phyloP scores from a whole-genome alignment of 306 rosid genomes.

The Prunus mume region DNA sequence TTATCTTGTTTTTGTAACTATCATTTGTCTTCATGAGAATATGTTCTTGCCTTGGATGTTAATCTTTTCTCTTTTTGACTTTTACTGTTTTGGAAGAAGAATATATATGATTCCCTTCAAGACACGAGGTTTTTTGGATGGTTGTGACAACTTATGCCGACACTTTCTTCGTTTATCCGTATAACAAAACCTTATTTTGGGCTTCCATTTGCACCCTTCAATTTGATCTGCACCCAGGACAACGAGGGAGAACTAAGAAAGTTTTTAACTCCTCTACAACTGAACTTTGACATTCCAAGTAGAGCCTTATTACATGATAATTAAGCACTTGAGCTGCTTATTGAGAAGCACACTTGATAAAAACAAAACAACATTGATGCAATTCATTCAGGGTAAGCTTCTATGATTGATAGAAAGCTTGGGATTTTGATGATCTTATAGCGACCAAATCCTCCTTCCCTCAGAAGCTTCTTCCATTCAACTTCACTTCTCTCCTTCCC shows the following conservation, averaged over 20 bases:
- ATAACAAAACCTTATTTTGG: not conserved
- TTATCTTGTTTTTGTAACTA: constrained; percentile 1
- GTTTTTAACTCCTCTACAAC: no score
- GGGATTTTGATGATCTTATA: constrained; percentile 49
- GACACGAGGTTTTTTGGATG: constrained; percentile 13
- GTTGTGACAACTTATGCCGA: constrained; percentile 3
- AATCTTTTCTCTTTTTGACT: constrained; percentile 19
- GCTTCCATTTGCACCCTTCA: no score
- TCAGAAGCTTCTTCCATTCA: constrained; percentile 50
- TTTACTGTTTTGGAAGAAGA: constrained; percentile 13
- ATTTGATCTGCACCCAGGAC: no score
- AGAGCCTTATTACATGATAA: no score
- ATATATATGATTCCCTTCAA: not conserved
- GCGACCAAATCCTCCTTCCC: constrained; percentile 46
- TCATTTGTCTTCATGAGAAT: constrained; percentile 27
- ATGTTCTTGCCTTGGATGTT: constrained; percentile 31
- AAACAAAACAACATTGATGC: not conserved
- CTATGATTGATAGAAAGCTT: constrained; percentile 10
- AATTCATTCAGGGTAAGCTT: constrained; percentile 9
- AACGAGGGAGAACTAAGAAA: no score
- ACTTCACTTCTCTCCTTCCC: constrained; percentile 49
- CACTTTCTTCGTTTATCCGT: not conserved
- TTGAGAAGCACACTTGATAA: not conserved
- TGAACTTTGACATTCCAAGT: no score
- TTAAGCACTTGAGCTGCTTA: not conserved